A percentile compares a stretch with the other conserved stretches of the same genome.
These are phyloP conservation scores for Daucus carota DNA, from an alignment of 129 eudicot species.

Conservation along the genomic window DNA sequence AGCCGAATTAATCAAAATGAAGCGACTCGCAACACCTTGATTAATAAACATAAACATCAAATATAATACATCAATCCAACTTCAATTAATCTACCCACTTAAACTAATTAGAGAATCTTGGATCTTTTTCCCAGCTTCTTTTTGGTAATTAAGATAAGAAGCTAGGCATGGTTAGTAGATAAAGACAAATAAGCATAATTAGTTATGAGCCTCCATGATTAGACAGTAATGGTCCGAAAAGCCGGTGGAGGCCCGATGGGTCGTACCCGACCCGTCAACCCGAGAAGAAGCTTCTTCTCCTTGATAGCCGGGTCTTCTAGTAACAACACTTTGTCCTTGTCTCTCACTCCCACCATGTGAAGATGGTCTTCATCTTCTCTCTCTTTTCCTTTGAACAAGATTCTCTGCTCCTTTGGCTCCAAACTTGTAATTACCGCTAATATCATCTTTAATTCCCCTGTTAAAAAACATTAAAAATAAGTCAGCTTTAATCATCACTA, in stretches of 20 bases:
- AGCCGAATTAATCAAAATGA: conserved; percentile 12
- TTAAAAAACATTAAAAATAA: neutral
- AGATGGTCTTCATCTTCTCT: conserved; percentile 67
- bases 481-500: neutral
- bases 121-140: neutral
- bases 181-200: neutral
- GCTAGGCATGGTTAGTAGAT: conserved; percentile 14
- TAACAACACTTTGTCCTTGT: conserved; percentile 71
- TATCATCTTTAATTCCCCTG: conserved; percentile 69
- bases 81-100: conserved; percentile 9
- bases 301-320: conserved; percentile 76
- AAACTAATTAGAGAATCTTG: conserved; percentile 11
- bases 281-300: conserved; percentile 45
- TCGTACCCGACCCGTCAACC: conserved; percentile 22
- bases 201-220: conserved; percentile 12
- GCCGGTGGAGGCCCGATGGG: conserved; percentile 29
- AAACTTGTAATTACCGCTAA: conserved; percentile 51
- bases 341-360: conserved; percentile 88
- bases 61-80: neutral
- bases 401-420: conserved; percentile 74
- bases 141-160: conserved; percentile 9
- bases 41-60: neutral
- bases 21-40: conserved; percentile 7
- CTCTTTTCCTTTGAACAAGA: conserved; percentile 74
- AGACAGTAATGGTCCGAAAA: conserved; percentile 49